These are phyloP conservation scores for Ogataea henricii DNA, from an alignment of 805 yeast species.

Conservation along the genomic window DNA sequence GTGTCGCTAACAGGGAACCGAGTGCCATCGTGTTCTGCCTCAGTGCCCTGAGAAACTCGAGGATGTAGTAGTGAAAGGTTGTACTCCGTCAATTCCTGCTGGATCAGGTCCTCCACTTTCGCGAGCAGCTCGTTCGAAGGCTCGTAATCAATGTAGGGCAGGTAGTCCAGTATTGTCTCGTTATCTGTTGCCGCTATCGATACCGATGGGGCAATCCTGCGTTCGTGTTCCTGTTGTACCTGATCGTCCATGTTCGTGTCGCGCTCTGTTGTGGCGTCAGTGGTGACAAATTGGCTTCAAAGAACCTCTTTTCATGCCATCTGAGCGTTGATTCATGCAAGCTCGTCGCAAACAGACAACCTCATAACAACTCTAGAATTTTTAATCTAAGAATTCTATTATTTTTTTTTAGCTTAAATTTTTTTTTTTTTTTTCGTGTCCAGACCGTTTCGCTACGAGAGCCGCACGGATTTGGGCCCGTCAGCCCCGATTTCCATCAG, in stretches of 20 bases:
- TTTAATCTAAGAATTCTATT: background rate
- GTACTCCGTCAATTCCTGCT: slow-evolving; percentile 23
- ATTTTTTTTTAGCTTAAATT: background rate
- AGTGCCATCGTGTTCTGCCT: background rate
- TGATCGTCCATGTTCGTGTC: background rate
- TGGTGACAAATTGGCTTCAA: background rate
- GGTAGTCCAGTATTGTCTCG: slow-evolving; percentile 18
- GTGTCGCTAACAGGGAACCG: slow-evolving; percentile 9
- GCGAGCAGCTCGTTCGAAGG: slow-evolving; percentile 21
- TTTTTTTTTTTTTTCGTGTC: background rate
- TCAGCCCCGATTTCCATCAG: no score
- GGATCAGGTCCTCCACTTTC: slow-evolving; percentile 24
- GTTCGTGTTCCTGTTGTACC: background rate
- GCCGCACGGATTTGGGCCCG: background rate
- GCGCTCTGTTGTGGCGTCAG: background rate
- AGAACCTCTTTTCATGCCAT: background rate
- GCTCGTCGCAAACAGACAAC: background rate
- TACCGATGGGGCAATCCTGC: no score
- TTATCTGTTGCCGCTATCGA: background rate
- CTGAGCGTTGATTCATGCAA: background rate
- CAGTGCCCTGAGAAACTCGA: slow-evolving; percentile 3
- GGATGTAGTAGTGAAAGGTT: slow-evolving; percentile 20
- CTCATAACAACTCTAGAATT: background rate
- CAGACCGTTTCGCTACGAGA: background rate
- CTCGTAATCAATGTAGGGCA: slow-evolving; percentile 28